These are phyloP conservation scores for Penicillium brasilianum DNA, from an alignment of 2,329 filamentous ascomycete genomes.

Conservation along the genomic window DNA sequence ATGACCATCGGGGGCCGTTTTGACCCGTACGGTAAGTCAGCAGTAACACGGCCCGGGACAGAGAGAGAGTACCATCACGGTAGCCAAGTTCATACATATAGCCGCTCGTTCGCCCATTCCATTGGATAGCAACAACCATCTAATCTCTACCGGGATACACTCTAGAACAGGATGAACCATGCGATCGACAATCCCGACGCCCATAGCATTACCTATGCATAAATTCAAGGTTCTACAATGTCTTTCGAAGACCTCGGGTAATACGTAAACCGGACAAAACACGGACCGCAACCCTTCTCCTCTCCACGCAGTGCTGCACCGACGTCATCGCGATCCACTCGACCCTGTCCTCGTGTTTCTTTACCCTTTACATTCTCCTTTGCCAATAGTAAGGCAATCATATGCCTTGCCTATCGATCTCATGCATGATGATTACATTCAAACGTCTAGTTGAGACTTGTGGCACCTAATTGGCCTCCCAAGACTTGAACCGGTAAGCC, in stretches of 20 bases:
- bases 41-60: neutral
- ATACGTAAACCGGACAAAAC: neutral
- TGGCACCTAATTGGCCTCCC: neutral
- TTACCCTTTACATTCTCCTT: neutral
- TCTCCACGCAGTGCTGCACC: neutral
- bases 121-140: neutral
- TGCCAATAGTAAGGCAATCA: neutral
- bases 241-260: neutral
- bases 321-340: slow-evolving; percentile 3
- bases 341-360: neutral
- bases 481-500: neutral
- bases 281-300: neutral
- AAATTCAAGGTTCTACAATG: neutral
- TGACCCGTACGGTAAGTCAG: neutral
- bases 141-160: neutral
- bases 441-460: neutral
- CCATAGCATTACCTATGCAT: neutral
- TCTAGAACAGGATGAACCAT: neutral
- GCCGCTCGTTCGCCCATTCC: neutral
- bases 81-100: neutral
- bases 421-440: slow-evolving; percentile 5
- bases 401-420: neutral
- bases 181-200: neutral
- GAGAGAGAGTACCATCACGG: neutral
- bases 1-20: neutral